Evolutionary conservation across 257 asterid species (phyloP).

Genomic region (Petrea volubilis): DNA sequence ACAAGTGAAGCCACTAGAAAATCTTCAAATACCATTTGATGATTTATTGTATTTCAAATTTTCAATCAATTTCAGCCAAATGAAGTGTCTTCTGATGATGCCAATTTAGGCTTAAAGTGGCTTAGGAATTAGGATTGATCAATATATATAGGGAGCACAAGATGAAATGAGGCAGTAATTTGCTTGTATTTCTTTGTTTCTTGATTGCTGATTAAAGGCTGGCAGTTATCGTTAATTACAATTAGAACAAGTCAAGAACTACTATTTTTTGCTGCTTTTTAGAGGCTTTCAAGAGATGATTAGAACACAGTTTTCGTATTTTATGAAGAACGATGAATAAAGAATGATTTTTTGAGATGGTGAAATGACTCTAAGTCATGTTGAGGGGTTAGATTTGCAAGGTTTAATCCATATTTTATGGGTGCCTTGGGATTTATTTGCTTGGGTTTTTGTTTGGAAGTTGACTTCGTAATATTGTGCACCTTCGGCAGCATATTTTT

Average conservation of each 20-base stretch:
- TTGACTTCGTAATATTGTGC: too few relatives aligned
- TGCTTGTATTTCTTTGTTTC: too few relatives aligned
- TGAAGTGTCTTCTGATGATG: background rate
- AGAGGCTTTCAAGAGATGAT: too few relatives aligned
- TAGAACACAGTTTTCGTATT: too few relatives aligned
- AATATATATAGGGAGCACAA: background rate
- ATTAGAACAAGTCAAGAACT: too few relatives aligned
- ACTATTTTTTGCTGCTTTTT: too few relatives aligned
- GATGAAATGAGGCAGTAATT: background rate
- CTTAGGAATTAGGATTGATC: slow-evolving; percentile 1
- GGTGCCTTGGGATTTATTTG: slow-evolving; percentile 12
- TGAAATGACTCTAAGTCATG: slow-evolving; percentile 31
- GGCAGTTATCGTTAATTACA: too few relatives aligned
- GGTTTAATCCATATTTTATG: background rate
- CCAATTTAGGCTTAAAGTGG: background rate
- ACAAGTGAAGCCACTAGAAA: slow-evolving; percentile 21
- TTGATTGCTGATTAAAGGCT: too few relatives aligned
- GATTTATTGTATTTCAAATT: slow-evolving; percentile 1
- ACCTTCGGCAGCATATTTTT: too few relatives aligned
- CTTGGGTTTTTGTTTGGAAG: slow-evolving; percentile 27
- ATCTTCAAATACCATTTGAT: slow-evolving; percentile 18
- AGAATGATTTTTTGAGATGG: slow-evolving; percentile 10
- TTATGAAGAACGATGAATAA: too few relatives aligned
- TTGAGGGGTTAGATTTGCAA: slow-evolving; percentile 23
- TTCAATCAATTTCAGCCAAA: background rate